A percentile compares a stretch with the other conserved stretches of the same genome.
phyloP scores from a whole-genome alignment of 805 yeast genomes.

The Millerago galiae region DNA sequence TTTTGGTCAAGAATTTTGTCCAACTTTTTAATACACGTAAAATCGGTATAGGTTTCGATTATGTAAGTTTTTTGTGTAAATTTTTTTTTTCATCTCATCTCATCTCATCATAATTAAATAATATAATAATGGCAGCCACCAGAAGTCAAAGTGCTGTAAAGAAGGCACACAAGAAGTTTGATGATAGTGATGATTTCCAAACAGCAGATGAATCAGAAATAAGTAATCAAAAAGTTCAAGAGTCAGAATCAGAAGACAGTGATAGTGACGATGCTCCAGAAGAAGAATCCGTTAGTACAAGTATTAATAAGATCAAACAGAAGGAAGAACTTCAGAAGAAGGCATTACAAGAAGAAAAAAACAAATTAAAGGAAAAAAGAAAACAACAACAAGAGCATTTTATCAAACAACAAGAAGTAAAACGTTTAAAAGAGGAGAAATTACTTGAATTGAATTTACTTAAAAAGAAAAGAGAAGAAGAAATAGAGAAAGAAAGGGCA shows the following conservation, averaged over 20 bases:
- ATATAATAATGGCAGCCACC: constrained; percentile 1
- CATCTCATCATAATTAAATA: neutral
- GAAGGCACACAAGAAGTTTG: constrained; percentile 13
- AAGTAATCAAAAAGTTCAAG: constrained; percentile 5
- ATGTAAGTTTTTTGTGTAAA: neutral
- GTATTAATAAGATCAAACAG: constrained; percentile 14
- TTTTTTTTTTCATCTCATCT: constrained; percentile 8
- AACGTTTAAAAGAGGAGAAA: constrained; percentile 15
- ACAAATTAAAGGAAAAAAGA: constrained; percentile 24
- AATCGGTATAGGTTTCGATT: too few relatives aligned
- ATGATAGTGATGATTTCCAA: constrained; percentile 15
- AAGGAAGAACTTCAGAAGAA: constrained; percentile 24
- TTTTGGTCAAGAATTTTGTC: constrained; percentile 19
- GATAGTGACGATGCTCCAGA: constrained; percentile 41
- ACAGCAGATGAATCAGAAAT: constrained; percentile 18
- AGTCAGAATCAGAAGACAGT: constrained; percentile 16
- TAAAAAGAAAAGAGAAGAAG: constrained; percentile 17
- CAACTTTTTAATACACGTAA: constrained; percentile 3
- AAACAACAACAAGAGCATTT: constrained; percentile 20
- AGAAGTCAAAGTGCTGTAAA: neutral
- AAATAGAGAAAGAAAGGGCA: constrained; percentile 10
- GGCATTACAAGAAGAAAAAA: constrained; percentile 20
- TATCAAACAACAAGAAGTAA: constrained; percentile 19
- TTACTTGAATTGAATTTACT: constrained; percentile 15
- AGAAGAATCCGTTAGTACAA: constrained; percentile 33